phyloP scores from a whole-genome alignment of 768 basidiomycete genomes.

The Piloderma croceum region DNA sequence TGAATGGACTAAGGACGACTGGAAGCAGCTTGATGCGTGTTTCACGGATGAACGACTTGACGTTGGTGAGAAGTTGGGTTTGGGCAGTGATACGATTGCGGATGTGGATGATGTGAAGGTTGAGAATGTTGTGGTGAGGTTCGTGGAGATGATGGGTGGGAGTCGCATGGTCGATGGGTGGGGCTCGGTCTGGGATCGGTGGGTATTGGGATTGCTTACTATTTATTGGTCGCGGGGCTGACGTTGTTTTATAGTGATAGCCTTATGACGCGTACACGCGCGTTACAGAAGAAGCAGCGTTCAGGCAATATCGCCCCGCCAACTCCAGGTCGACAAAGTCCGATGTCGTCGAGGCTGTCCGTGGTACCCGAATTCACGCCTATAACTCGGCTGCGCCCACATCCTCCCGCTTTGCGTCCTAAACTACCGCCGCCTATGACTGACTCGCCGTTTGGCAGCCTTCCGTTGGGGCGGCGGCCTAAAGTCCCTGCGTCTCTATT shows the following conservation, averaged over 20 bases:
- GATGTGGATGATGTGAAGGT: conserved; percentile 48
- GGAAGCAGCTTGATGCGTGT: conserved; percentile 75
- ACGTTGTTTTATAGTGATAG: conserved; percentile 44
- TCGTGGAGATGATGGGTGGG: conserved; percentile 46
- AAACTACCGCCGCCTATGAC: conserved; percentile 13
- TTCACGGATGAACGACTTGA: conserved; percentile 67
- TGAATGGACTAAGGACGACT: conserved; percentile 70
- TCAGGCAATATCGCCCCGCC: conserved; percentile 53
- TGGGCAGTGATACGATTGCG: conserved; percentile 31
- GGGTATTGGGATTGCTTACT: no score
- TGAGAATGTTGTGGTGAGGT: conserved; percentile 57
- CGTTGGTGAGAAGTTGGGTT: conserved; percentile 29
- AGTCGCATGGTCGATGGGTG: conserved; percentile 30
- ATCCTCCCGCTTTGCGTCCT: conserved; percentile 13
- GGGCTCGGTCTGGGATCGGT: conserved; percentile 57
- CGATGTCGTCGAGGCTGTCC: conserved; percentile 15
- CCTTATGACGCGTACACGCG: conserved; percentile 45
- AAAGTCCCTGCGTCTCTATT: conserved; percentile 37
- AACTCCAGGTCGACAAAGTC: conserved; percentile 22
- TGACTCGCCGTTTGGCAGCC: conserved; percentile 29
- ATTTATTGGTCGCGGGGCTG: no score
- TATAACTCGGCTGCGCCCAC: conserved; percentile 24
- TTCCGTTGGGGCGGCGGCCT: conserved; percentile 20
- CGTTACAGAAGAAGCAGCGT: conserved; percentile 57
- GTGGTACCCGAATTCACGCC: conserved; percentile 53